phyloP scores from a whole-genome alignment of 345 rosid species.

The Salix arbutifolia region DNA sequence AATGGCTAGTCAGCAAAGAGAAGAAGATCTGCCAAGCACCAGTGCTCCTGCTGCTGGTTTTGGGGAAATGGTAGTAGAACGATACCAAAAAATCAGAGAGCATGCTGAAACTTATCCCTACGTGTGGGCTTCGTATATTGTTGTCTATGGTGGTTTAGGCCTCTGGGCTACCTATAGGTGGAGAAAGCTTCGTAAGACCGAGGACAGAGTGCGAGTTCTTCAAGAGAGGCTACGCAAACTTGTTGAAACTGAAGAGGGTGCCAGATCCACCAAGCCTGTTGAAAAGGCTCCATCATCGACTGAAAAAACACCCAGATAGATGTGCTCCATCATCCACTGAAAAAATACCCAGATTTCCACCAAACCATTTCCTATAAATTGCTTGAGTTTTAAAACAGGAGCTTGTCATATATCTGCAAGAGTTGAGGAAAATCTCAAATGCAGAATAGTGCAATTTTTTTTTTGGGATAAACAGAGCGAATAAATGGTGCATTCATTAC shows the following conservation, averaged over 20 bases:
- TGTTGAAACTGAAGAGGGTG: constrained; percentile 48
- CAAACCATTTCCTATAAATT: not conserved
- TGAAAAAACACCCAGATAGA: constrained; percentile 7
- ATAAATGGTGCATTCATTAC: not conserved
- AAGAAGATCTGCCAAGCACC: constrained; percentile 29
- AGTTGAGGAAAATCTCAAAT: not conserved
- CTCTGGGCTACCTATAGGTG: constrained; percentile 73
- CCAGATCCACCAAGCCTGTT: not conserved
- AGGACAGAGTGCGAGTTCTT: constrained; percentile 78
- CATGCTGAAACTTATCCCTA: constrained; percentile 79
- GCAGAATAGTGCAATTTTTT: not conserved
- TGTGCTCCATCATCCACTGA: not conserved
- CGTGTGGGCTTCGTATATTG: constrained; percentile 84
- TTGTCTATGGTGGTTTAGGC: constrained; percentile 78
- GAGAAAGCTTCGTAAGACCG: constrained; percentile 83
- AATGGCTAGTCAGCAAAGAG: constrained; percentile 40
- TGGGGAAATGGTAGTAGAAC: constrained; percentile 39
- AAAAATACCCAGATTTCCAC: not conserved
- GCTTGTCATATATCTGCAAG: not conserved
- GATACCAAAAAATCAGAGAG: constrained; percentile 59
- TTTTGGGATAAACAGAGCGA: not conserved
- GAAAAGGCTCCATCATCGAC: constrained; percentile 1
- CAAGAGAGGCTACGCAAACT: constrained; percentile 60
- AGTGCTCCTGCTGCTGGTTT: constrained; percentile 34
- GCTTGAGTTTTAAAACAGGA: not conserved